Percentiles rank a stretch among this genome's conserved stretches.
phyloP scores from a whole-genome alignment of 2,329 filamentous ascomycete genomes.

The Calonectria montana region DNA sequence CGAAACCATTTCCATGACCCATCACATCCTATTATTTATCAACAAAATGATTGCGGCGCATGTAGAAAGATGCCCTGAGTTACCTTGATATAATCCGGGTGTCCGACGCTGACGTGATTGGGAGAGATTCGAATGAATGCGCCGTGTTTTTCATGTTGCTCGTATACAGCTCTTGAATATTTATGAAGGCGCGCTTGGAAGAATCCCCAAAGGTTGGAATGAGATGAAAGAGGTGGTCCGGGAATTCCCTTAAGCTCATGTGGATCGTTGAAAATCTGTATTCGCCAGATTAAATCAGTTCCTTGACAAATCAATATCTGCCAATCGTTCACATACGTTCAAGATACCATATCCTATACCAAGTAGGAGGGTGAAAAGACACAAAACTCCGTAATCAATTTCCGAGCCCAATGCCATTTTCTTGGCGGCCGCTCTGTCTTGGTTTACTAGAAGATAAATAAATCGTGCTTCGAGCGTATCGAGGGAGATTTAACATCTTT shows the following conservation, averaged over 20 bases:
- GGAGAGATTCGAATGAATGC: background rate
- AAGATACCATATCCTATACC: background rate
- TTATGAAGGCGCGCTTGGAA: background rate
- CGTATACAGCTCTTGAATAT: background rate
- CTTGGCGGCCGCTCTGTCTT: background rate
- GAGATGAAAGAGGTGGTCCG: background rate
- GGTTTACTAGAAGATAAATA: no score
- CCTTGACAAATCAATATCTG: no score
- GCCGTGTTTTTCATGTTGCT: background rate
- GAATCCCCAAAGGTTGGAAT: background rate
- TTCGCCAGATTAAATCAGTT: background rate
- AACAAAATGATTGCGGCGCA: background rate
- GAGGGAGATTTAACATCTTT: background rate
- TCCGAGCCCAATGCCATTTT: background rate
- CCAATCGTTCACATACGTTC: background rate
- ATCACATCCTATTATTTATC: background rate
- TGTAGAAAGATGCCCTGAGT: background rate
- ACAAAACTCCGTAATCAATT: background rate
- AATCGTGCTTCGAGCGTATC: background rate
- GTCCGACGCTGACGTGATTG: background rate
- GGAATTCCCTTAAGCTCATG: background rate
- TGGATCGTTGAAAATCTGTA: background rate
- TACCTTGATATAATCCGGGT: background rate
- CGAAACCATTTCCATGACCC: background rate
- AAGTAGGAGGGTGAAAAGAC: background rate